phyloP scores from a whole-genome alignment of 257 asterid species.

The Fraxinus pennsylvanica region DNA sequence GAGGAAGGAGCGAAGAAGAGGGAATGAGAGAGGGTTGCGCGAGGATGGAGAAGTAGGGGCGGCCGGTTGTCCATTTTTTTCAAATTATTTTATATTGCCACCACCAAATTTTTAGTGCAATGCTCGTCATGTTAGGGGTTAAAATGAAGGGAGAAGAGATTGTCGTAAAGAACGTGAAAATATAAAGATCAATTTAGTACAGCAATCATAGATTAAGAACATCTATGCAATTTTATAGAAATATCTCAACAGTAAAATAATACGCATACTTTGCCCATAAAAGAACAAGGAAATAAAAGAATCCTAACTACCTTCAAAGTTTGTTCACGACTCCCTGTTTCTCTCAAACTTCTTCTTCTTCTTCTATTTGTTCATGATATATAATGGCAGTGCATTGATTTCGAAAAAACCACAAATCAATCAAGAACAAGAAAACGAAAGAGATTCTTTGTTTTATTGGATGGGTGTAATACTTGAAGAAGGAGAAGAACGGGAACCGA shows the following conservation, averaged over 20 bases:
- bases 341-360: background rate
- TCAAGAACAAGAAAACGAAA: background rate
- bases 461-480: conserved; percentile 43
- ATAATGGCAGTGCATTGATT: background rate
- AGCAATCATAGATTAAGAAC: background rate
- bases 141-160: background rate
- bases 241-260: too few species aligned
- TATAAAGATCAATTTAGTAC: background rate
- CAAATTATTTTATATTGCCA: too few species aligned
- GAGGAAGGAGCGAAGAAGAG: too few species aligned
- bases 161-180: background rate
- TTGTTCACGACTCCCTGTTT: background rate
- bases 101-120: too few species aligned
- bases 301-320: background rate
- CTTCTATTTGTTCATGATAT: background rate
- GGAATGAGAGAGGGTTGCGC: too few species aligned
- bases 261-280: background rate
- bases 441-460: background rate
- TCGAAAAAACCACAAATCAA: background rate
- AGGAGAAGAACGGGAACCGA: conserved; percentile 18
- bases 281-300: background rate
- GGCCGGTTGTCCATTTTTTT: too few species aligned
- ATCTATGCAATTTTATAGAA: background rate
- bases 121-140: too few species aligned
- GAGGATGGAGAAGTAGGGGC: too few species aligned